These are phyloP conservation scores for Sugiyamaella pinicola DNA, from an alignment of 1,139 yeast genomes.

Conservation along the genomic window DNA sequence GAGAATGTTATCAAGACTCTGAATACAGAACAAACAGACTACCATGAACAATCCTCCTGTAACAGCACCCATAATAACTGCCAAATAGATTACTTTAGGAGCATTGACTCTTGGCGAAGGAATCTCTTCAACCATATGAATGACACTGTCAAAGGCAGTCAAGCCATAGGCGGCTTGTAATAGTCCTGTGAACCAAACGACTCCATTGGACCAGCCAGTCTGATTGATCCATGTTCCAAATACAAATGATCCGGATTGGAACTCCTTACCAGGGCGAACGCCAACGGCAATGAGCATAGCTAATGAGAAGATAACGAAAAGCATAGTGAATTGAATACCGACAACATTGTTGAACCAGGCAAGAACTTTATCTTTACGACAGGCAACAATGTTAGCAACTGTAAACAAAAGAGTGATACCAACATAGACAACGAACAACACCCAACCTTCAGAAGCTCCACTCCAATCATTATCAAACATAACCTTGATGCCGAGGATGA, in stretches of 20 bases:
- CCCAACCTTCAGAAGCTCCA: constrained; percentile 26
- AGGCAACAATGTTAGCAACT: constrained; percentile 28
- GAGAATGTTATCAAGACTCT: constrained; percentile 67
- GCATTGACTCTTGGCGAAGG: constrained; percentile 71
- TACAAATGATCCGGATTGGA: constrained; percentile 30
- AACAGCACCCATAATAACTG: constrained; percentile 63
- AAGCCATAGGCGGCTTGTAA: constrained; percentile 79
- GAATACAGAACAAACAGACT: constrained; percentile 66
- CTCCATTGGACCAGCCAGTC: constrained; percentile 35
- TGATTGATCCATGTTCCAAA: constrained; percentile 33
- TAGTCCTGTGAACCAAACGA: constrained; percentile 53
- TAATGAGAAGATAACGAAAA: constrained; percentile 30
- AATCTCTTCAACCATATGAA: constrained; percentile 82
- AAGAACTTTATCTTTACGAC: constrained; percentile 26
- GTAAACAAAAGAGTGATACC: constrained; percentile 28
- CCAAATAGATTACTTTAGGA: constrained; percentile 69
- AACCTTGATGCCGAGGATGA: constrained; percentile 26
- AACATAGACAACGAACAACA: constrained; percentile 24
- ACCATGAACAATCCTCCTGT: constrained; percentile 72
- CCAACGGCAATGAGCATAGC: constrained; percentile 30
- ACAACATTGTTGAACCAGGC: constrained; percentile 32
- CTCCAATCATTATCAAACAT: constrained; percentile 25
- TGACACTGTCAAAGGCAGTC: constrained; percentile 81
- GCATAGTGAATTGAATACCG: constrained; percentile 29
- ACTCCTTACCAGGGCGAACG: constrained; percentile 27